A percentile compares a stretch with the other conserved stretches of the same genome.
These are phyloP conservation scores for Dissophora ornata DNA, from an alignment of 192 early-diverging fungal genomes.

Conservation along the genomic window DNA sequence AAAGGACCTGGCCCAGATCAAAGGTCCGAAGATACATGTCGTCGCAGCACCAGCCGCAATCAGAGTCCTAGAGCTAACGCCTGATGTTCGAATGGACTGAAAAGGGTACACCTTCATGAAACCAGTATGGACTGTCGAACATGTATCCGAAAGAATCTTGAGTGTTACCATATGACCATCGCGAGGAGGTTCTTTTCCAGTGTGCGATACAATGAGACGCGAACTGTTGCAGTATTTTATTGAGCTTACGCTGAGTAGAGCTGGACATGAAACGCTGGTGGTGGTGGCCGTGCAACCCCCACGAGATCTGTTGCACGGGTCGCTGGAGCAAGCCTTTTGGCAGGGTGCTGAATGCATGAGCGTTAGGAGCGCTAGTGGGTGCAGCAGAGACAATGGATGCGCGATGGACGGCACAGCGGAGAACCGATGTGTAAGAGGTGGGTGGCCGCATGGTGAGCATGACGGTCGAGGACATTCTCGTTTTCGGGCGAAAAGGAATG, in stretches of 20 bases:
- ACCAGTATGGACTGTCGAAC: background rate
- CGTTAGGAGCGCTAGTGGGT: background rate
- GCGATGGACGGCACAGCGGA: background rate
- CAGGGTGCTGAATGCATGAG: constrained; percentile 1
- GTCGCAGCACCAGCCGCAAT: constrained; percentile 19
- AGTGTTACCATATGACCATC: no score
- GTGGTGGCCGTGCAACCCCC: constrained; percentile 14
- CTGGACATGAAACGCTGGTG: constrained; percentile 25
- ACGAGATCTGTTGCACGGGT: background rate
- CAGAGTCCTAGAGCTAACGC: constrained; percentile 6
- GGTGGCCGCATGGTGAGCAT: constrained; percentile 5
- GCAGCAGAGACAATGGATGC: constrained; percentile 5
- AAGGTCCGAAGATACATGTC: constrained; percentile 24
- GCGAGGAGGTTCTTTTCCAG: background rate
- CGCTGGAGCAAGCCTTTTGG: background rate
- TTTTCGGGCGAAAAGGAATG: background rate
- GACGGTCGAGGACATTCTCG: constrained; percentile 1
- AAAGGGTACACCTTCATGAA: background rate
- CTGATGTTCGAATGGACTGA: background rate
- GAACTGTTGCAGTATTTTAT: no score
- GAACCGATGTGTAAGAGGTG: background rate
- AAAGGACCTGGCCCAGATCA: constrained; percentile 14
- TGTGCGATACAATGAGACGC: background rate
- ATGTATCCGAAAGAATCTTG: no score
- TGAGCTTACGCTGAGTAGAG: constrained; percentile 6